phyloP scores from a whole-genome alignment of 2,329 filamentous ascomycete species.

The Fusarium fujikuroi region DNA sequence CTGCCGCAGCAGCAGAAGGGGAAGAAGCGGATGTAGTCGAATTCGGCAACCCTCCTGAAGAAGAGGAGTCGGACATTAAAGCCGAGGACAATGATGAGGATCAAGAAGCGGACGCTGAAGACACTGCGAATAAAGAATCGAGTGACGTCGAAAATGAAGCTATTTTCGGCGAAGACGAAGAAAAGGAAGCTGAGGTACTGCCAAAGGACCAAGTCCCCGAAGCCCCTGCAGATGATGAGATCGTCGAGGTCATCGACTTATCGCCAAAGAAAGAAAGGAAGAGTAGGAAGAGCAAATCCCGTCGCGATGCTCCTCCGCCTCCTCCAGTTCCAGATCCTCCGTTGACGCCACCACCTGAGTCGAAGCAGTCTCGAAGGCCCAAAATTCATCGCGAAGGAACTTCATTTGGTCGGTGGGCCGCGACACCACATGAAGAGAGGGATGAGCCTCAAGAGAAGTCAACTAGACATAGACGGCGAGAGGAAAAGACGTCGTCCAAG shows the following conservation, averaged over 20 bases:
- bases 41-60: background rate
- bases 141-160: constrained; percentile 31
- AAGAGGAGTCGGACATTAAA: constrained; percentile 7
- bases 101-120: background rate
- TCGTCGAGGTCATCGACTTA: constrained; percentile 62
- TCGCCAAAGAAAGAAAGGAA: constrained; percentile 58
- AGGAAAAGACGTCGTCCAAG: constrained; percentile 71
- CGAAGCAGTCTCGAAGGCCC: constrained; percentile 73
- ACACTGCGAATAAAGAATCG: constrained; percentile 26
- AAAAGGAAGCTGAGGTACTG: constrained; percentile 44
- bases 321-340: constrained; percentile 59
- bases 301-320: constrained; percentile 51
- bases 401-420: constrained; percentile 81
- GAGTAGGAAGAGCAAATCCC: constrained; percentile 54
- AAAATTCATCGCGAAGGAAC: constrained; percentile 77
- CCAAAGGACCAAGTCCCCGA: constrained; percentile 48
- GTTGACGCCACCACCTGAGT: constrained; percentile 63
- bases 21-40: constrained; percentile 7
- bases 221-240: constrained; percentile 24
- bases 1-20: constrained; percentile 9
- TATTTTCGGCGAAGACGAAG: constrained; percentile 37
- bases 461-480: constrained; percentile 68
- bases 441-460: constrained; percentile 69
- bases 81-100: background rate
- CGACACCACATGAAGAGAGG: constrained; percentile 56